Evolutionary conservation across 805 yeast species (phyloP), one percentile per base, ranked within the genome.

Genomic region (Tetrapisispora fleetii): DNA sequence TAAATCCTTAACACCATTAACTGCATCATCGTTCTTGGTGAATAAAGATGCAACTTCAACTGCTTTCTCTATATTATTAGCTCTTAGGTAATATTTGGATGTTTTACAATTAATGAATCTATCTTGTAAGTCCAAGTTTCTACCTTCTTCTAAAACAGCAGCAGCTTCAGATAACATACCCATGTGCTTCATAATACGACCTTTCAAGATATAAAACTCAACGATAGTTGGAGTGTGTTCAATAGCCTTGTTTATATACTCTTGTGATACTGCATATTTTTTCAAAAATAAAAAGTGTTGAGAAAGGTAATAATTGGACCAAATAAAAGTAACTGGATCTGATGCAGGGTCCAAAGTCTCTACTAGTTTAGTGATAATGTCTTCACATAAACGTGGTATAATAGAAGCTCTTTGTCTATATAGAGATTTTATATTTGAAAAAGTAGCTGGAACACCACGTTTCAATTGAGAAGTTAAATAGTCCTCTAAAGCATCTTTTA

Each of bases 381-480:
- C 62, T 50, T 75, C 80, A 49, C 86, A 74, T 2, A 73, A 54
- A 9, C 57, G 53, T 18, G 65, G 62, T 56, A 67, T 71, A 43
- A 62, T 71, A 10, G 55, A 52, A 35, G 56, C 49, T 56, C 74
- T 65, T 45, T 72, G 76, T 48, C 70, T 74, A 67, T 86, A 87
- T 54, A 89, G 72, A 1, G 95, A 85, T 67, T 90, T 89, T 45
- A 93, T 79, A 57, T 86, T 83, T 48, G 83, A 83, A 67, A 90
- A 93, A 4, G 93, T 77, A 1, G 96, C 85, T 4, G 98, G 98
- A 33, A 89, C 93, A 38, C 95, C 95, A 48, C 88, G 76, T 52
- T 75, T 68, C 57, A 93, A 75, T 59, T 83, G 85, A 4, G 72
- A 65, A 5, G 75, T 50, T 42, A 90, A 66, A 62, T 89, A 93